Percentiles rank a stretch among this genome's conserved stretches.
phyloP scores from a whole-genome alignment of 176 grass and related monocot species.

The Avena atlantica region DNA sequence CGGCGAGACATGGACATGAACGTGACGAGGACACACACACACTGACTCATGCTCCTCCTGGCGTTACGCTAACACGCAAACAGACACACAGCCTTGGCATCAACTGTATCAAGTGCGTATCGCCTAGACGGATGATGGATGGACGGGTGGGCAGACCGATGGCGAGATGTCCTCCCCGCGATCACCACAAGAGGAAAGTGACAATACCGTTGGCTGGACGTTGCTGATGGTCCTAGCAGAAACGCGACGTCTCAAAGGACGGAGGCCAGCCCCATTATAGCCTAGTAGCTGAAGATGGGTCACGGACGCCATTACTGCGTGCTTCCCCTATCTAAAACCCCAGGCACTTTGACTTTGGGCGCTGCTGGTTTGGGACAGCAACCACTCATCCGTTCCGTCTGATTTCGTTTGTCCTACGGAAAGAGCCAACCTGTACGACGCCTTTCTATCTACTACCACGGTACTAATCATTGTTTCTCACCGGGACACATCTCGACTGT shows the following conservation, averaged over 20 bases:
- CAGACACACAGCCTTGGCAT: background rate
- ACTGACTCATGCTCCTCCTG: background rate
- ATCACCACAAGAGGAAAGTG: background rate
- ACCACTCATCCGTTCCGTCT: background rate
- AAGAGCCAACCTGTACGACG: slow-evolving; percentile 11
- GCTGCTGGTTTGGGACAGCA: background rate
- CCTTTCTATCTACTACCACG: background rate
- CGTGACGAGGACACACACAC: background rate
- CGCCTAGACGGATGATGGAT: background rate
- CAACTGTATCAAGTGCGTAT: background rate
- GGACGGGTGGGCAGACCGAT: background rate
- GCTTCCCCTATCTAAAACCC: background rate
- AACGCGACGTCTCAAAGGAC: background rate
- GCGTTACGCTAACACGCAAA: background rate
- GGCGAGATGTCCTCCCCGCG: background rate
- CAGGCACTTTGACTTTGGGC: background rate
- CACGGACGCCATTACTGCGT: slow-evolving; percentile 2
- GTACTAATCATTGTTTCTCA: background rate
- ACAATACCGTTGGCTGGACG: background rate
- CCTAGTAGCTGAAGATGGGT: background rate
- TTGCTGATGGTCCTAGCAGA: background rate
- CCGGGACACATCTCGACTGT: background rate
- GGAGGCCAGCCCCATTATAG: background rate
- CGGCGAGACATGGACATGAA: background rate
- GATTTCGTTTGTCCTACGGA: background rate